Conservation (phyloP, 768 basidiomycete genomes). For the Trametes maxima region DNA sequence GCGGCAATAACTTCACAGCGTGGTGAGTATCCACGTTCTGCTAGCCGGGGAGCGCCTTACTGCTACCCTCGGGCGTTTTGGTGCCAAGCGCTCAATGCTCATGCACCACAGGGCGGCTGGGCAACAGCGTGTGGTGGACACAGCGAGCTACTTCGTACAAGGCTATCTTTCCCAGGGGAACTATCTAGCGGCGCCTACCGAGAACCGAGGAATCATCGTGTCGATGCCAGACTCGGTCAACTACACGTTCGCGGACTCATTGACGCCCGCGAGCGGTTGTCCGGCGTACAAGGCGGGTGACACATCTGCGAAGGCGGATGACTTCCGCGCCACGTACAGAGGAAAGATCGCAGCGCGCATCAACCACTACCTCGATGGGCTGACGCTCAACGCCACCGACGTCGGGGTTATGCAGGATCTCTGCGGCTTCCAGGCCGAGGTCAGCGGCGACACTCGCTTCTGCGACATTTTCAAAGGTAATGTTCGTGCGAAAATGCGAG, state of each 20-base stretch:
- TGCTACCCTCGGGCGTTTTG: too few species aligned
- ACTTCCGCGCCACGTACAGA: constrained; percentile 40
- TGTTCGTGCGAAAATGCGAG: background rate
- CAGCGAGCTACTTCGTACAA: constrained; percentile 41
- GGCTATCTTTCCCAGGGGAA: constrained; percentile 48
- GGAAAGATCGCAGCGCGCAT: constrained; percentile 37
- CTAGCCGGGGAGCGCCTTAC: background rate
- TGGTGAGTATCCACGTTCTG: constrained; percentile 34
- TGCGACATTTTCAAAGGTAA: constrained; percentile 44
- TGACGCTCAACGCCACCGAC: constrained; percentile 38
- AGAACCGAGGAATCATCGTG: constrained; percentile 41
- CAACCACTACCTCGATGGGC: constrained; percentile 40
- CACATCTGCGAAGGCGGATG: constrained; percentile 30
- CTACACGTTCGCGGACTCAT: constrained; percentile 44
- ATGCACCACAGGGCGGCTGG: constrained; percentile 39
- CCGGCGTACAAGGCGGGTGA: constrained; percentile 39
- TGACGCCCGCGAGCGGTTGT: constrained; percentile 45
- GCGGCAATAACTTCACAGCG: constrained; percentile 44
- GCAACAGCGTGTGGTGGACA: constrained; percentile 47
- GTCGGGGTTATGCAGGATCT: constrained; percentile 48
- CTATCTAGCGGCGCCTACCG: constrained; percentile 34
- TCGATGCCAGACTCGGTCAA: constrained; percentile 45
- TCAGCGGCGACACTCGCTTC: constrained; percentile 43
- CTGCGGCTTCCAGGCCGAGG: constrained; percentile 43
- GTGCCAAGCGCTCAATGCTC: background rate